Percentiles rank a stretch among this genome's conserved stretches.
Conservation (phyloP, 768 basidiomycete species). For the Austroboletus eburneus region DNA sequence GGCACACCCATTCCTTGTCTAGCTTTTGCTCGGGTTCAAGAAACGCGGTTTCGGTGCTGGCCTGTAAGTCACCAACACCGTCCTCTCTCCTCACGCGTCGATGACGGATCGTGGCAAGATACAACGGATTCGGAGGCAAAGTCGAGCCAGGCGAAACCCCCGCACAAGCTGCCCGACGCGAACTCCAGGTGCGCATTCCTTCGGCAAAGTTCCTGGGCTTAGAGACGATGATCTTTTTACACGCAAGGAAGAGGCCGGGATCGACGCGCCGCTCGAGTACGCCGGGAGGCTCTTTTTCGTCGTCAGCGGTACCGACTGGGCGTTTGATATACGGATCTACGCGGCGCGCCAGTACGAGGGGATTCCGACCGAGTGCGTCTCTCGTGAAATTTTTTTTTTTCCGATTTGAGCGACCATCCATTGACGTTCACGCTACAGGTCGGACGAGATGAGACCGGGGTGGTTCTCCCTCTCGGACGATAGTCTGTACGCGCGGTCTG, state of each 20-base stretch:
- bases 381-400: too few species aligned
- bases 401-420: too few species aligned
- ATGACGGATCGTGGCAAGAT: conserved; percentile 53
- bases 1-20: too few species aligned
- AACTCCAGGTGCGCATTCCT: conserved; percentile 49
- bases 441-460: conserved; percentile 83
- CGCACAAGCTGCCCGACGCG: conserved; percentile 70
- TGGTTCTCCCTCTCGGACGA: conserved; percentile 56
- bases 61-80: conserved; percentile 39
- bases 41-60: conserved; percentile 72
- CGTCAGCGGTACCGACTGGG: conserved; percentile 47
- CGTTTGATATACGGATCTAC: conserved; percentile 72
- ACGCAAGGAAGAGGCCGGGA: conserved; percentile 76
- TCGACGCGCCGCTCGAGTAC: conserved; percentile 58
- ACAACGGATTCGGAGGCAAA: conserved; percentile 90
- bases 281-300: conserved; percentile 66
- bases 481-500: conserved; percentile 15
- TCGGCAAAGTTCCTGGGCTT: too few species aligned
- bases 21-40: conserved; percentile 74
- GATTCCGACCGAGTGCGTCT: conserved; percentile 62
- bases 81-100: too few species aligned
- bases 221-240: too few species aligned
- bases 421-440: conserved; percentile 47
- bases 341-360: conserved; percentile 60
- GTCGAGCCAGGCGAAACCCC: conserved; percentile 71